Base-by-base conservation (phyloP, 176 grass and related monocot species). In the Zoysia japonica region DNA sequence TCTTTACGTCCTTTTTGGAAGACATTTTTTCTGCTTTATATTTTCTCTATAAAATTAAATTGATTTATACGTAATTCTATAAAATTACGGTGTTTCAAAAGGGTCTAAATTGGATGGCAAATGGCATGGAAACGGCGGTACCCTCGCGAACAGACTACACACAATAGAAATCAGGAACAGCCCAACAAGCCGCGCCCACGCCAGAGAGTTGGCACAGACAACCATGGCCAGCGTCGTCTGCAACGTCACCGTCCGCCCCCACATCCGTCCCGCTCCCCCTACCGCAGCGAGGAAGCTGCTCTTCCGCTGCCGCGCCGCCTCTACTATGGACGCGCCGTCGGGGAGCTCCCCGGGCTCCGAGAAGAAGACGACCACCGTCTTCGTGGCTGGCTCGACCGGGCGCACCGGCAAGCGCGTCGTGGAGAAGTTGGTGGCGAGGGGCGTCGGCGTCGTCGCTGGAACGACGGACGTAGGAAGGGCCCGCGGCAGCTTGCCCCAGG, bases 371-470 rank as follows among this genome's bases (percentile, higher is more conserved):
- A 82, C 67, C 78, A 93, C 85, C 56, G 77, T 90, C 20, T 93
- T 93, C 78, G 87, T 93, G 48, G 91, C 87, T 35, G 87, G 91
- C 40, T 93, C 91, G 9, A 93, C 87, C 7, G 91, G 91, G 28
- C 52, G 83, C 44, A 93, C 91, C n/a, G 88, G 91, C 74, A 90
- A 83, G 82, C 80, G 85, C 66, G 69, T 93, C 53, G 88, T 93
- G 37, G 85, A 83, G 82, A 82, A 83, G 91, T 77, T 93, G 75
- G 82, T 93, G 19, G 72, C 79, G 64, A 87, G 17, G 56, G 85
- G 88, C 11, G 85, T 88, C 66, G 79, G 82, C 55, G 91, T 93
- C 59, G 65, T 87, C 43, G 88, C 91, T 35, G 91, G 91, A 17
- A 87, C 85, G 37, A 74, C 86, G 11, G 88, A 93, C 71, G 51